phyloP scores from a whole-genome alignment of 768 basidiomycete genomes.

The Pulveroboletus ravenelii region DNA sequence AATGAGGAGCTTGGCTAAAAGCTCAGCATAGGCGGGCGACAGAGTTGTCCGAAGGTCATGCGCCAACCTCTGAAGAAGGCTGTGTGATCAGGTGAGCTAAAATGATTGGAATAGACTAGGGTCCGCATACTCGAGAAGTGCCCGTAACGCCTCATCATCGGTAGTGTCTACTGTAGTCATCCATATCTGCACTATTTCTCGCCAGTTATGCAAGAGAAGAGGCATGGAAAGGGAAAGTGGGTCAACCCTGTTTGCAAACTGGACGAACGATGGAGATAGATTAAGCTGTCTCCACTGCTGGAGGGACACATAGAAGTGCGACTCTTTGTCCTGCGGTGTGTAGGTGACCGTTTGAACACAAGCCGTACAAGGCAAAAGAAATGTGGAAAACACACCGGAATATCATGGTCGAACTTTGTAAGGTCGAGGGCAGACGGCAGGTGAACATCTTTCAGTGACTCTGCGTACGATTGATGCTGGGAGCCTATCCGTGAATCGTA shows the following conservation, averaged over 20 bases:
- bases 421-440: constrained; percentile 60
- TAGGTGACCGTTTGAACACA: neutral
- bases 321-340: constrained; percentile 61
- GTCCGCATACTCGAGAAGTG: constrained; percentile 67
- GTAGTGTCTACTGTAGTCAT: constrained; percentile 48
- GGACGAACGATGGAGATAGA: constrained; percentile 68
- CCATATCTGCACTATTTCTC: constrained; percentile 65
- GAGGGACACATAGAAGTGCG: constrained; percentile 72
- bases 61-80: constrained; percentile 71
- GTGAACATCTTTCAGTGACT: constrained; percentile 65
- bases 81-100: constrained; percentile 28
- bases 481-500: neutral
- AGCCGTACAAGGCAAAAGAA: neutral
- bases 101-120: neutral
- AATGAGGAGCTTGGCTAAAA: constrained; percentile 52
- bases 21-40: constrained; percentile 51
- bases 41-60: constrained; percentile 81
- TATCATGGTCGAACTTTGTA: constrained; percentile 54
- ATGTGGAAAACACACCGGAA: constrained; percentile 37
- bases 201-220: constrained; percentile 75
- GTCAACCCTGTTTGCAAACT: constrained; percentile 59
- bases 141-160: constrained; percentile 68
- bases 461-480: constrained; percentile 72
- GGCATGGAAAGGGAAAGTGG: constrained; percentile 71
- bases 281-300: constrained; percentile 78